Evolutionary conservation across 1,139 yeast genomes (phyloP), one percentile per base, ranked within the genome.

Genomic region (Kodamaea suecica): DNA sequence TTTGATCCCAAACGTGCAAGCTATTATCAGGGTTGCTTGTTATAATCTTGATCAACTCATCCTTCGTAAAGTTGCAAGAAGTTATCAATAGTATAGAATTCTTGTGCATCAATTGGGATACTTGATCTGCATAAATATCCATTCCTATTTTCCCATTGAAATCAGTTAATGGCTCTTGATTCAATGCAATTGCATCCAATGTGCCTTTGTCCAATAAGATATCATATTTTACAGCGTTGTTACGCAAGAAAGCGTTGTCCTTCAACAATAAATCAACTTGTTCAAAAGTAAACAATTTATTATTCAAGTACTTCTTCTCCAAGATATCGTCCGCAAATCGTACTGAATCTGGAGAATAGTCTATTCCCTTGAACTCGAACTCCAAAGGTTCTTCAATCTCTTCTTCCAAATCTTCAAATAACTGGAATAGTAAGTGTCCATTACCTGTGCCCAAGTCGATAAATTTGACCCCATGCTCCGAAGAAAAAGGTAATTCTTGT

Each of bases 361-460:
- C 99, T 9, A 92, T 70, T 0, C 98, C 99, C 7, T 49, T 55
- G 37, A 49, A 78, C 8, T 38, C 38, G 52, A 56, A 84, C 46
- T 31, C 48, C 42, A 23, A 78, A 74, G 33, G 57, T 67, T 11
- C 77, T 80, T 53, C 63, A 17, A 43, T 40, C 17, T 55, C 62
- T 38, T 65, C 65, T 17, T 51, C 44, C 9, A 68, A 42, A 16
- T 83, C 88, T 30, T 84, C 79, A 40, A 58, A 53, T 31, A 92
- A 53, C 37, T 80, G 75, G 49, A 90, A 85, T 29, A 92, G 57
- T 30, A 92, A 63, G 55, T 88, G 96, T 0, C 98, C 98, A 57
- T 92, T 92, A 1, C 98, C 99, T 0, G 97, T 88, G 1, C 99
- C 99, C 30, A 92, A 62, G 59, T 92, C 98, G 16, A 88, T 59